phyloP scores from a whole-genome alignment of 345 rosid species.

The Camelina hispida region DNA sequence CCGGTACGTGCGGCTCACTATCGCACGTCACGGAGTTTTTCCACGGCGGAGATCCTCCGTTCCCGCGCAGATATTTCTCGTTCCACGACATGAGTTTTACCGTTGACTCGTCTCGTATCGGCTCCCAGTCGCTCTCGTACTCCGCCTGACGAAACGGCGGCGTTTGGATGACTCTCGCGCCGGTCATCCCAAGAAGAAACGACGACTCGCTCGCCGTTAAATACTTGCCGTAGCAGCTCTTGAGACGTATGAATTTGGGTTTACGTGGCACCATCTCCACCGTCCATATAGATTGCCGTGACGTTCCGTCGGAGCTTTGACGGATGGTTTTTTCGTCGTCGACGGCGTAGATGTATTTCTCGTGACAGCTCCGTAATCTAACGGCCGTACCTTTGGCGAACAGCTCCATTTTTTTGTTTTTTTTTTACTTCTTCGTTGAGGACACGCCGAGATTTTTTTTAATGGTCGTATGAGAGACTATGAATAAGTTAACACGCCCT shows the following conservation, averaged over 20 bases:
- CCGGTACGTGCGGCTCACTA: constrained; percentile 51
- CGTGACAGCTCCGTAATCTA: constrained; percentile 81
- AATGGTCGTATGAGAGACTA: neutral
- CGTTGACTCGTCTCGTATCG: constrained; percentile 69
- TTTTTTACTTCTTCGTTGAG: constrained; percentile 23
- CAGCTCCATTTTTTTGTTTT: constrained; percentile 59
- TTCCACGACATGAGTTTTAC: constrained; percentile 67
- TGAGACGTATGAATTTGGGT: constrained; percentile 56
- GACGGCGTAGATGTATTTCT: constrained; percentile 72
- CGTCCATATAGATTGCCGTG: constrained; percentile 63
- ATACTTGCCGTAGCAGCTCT: constrained; percentile 67
- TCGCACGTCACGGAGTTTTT: constrained; percentile 83
- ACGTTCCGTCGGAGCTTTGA: constrained; percentile 64
- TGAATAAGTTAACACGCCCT: neutral
- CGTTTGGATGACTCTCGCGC: constrained; percentile 66
- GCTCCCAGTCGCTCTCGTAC: constrained; percentile 74
- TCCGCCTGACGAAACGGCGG: constrained; percentile 46
- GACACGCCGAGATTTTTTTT: neutral
- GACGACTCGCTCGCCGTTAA: constrained; percentile 68
- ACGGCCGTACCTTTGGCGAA: constrained; percentile 64
- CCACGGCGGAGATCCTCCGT: constrained; percentile 92
- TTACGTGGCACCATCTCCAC: constrained; percentile 69
- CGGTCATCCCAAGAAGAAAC: constrained; percentile 80
- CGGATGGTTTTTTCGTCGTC: constrained; percentile 65
- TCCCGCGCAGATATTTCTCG: constrained; percentile 68